Percentiles rank a stretch among this genome's conserved stretches.
phyloP scores from a whole-genome alignment of 164 flowering plant genomes.

The Aristolochia fimbriata region DNA sequence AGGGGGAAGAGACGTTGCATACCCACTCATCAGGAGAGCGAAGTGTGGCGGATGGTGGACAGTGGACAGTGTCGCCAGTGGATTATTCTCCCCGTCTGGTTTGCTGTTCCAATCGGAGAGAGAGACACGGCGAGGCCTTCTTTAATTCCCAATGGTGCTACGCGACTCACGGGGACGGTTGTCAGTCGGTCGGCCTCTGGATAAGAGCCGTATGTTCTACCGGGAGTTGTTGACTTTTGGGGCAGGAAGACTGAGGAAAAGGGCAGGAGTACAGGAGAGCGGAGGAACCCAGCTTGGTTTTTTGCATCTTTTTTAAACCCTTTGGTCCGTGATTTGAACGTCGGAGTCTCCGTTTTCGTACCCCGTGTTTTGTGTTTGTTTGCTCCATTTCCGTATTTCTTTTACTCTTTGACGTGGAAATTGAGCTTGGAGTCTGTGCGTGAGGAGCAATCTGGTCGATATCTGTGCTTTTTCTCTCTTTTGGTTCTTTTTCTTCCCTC shows the following conservation, averaged over 20 bases:
- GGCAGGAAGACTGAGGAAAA: too few species aligned
- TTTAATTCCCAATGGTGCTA: neutral
- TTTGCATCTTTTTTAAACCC: neutral
- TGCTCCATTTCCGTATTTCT: neutral
- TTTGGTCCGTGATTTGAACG: neutral
- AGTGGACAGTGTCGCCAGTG: too few species aligned
- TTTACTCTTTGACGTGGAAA: neutral
- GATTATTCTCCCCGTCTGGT: neutral
- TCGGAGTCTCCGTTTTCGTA: neutral
- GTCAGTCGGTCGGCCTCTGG: neutral
- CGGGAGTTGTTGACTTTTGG: conserved; percentile 3
- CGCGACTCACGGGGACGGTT: neutral
- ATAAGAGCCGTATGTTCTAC: conserved; percentile 4
- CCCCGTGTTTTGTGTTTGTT: neutral
- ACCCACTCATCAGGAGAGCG: too few species aligned
- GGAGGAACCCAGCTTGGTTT: neutral
- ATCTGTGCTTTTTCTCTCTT: too few species aligned
- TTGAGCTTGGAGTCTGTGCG: neutral
- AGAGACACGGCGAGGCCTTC: too few species aligned
- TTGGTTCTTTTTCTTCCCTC: conserved; percentile 8
- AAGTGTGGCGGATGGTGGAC: too few species aligned
- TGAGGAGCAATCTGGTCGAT: conserved; percentile 2
- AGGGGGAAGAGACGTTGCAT: too few species aligned
- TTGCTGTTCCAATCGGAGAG: neutral
- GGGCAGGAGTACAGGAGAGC: neutral